Conservation (phyloP, 2,329 filamentous ascomycete genomes). For the Endoconidiophora laricicola region DNA sequence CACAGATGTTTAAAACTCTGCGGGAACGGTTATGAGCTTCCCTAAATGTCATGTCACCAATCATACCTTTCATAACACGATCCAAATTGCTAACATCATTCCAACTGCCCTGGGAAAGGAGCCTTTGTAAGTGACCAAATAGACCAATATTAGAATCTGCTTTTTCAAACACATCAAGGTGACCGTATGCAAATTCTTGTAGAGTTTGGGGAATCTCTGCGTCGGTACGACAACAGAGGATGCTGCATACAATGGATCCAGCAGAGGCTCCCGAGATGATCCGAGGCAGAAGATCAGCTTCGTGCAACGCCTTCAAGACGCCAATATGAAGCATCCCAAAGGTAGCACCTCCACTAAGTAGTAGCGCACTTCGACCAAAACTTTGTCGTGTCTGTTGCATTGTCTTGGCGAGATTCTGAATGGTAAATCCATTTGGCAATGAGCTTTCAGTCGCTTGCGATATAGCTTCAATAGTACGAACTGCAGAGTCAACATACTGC, state of each 20-base stretch:
- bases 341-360: slow-evolving; percentile 73
- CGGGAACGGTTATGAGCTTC: slow-evolving; percentile 92
- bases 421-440: slow-evolving; percentile 38
- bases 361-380: slow-evolving; percentile 68
- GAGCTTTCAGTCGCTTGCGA: slow-evolving; percentile 39
- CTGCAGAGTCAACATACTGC: slow-evolving; percentile 64
- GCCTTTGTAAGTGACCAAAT: slow-evolving; percentile 49
- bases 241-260: slow-evolving; percentile 69
- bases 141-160: slow-evolving; percentile 26
- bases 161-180: slow-evolving; percentile 66
- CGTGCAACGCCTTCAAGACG: slow-evolving; percentile 65
- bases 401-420: slow-evolving; percentile 45
- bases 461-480: slow-evolving; percentile 56
- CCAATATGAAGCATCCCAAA: slow-evolving; percentile 89
- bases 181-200: slow-evolving; percentile 57
- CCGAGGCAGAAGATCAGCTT: slow-evolving; percentile 58
- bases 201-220: slow-evolving; percentile 59
- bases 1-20: slow-evolving; percentile 82
- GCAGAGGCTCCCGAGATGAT: slow-evolving; percentile 82
- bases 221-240: slow-evolving; percentile 62
- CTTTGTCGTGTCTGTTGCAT: slow-evolving; percentile 58
- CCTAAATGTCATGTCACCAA: slow-evolving; percentile 86
- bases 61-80: slow-evolving; percentile 60
- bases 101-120: slow-evolving; percentile 69
- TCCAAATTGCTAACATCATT: slow-evolving; percentile 72